Conservation (phyloP, 1,284 basidiomycete genomes). For the Rhizopogon parksii region DNA sequence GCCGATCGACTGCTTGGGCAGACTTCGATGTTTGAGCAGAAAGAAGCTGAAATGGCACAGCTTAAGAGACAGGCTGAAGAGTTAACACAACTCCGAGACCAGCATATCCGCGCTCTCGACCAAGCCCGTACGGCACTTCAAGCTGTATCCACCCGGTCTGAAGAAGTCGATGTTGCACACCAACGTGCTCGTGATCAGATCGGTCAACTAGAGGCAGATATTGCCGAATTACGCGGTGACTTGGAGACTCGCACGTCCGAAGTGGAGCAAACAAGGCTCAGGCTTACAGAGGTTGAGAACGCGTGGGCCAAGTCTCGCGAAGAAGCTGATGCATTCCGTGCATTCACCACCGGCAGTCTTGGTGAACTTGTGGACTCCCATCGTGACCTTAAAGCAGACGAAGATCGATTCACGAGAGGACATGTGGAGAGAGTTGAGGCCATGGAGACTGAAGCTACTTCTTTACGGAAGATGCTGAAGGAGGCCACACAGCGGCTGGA, state of each 20-base stretch:
- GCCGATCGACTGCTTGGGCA: conserved; percentile 71
- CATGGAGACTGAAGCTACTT: conserved; percentile 70
- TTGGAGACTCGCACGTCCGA: conserved; percentile 70
- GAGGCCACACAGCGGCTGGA: conserved; percentile 70
- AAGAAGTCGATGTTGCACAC: conserved; percentile 77
- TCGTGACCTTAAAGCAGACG: conserved; percentile 72
- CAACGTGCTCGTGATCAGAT: conserved; percentile 64
- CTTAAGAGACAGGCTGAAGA: conserved; percentile 69
- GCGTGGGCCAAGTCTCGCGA: conserved; percentile 85
- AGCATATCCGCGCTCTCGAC: conserved; percentile 81
- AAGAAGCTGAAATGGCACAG: conserved; percentile 72
- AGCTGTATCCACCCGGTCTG: conserved; percentile 69
- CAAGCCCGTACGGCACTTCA: conserved; percentile 77
- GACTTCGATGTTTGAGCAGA: conserved; percentile 70
- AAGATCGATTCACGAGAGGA: conserved; percentile 64
- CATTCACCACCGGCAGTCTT: conserved; percentile 75
- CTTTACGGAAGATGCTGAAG: conserved; percentile 70
- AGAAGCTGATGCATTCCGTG: conserved; percentile 81
- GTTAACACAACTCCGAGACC: conserved; percentile 61
- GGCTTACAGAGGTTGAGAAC: conserved; percentile 73
- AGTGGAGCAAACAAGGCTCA: conserved; percentile 58
- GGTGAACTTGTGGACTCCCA: conserved; percentile 83
- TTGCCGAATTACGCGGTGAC: conserved; percentile 73
- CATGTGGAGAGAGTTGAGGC: conserved; percentile 78
- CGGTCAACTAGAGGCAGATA: conserved; percentile 60